These are phyloP conservation scores for Salix brachista DNA, from an alignment of 345 rosid species.

Conservation along the genomic window DNA sequence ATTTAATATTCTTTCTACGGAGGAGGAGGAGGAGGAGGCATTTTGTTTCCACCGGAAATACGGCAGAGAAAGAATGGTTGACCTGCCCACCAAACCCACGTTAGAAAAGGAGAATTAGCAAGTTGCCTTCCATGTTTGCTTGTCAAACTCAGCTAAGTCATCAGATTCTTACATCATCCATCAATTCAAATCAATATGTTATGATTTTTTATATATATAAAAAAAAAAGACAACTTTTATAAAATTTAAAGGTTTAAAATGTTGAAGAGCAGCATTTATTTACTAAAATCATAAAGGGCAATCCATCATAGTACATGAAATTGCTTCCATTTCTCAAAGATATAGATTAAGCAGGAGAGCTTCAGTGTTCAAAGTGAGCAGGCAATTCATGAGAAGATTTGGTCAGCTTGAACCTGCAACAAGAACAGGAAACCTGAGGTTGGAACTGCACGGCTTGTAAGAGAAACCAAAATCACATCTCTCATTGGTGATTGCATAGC, in stretches of 20 bases:
- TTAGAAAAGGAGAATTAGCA: neutral
- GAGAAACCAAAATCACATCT: neutral
- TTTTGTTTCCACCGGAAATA: too few relatives aligned
- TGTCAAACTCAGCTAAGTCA: too few relatives aligned
- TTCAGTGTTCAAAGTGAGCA: neutral
- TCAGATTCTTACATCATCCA: too few relatives aligned
- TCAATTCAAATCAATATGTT: too few relatives aligned
- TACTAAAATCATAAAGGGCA: too few relatives aligned
- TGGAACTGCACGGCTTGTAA: neutral
- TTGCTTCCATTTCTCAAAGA: neutral
- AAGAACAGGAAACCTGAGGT: neutral
- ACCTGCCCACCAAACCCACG: too few relatives aligned
- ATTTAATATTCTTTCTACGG: too few relatives aligned
- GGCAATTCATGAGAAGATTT: neutral
- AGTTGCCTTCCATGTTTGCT: neutral
- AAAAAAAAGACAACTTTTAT: too few relatives aligned
- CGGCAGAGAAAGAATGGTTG: too few relatives aligned
- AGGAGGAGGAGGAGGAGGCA: too few relatives aligned
- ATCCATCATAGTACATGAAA: neutral
- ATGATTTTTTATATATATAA: too few relatives aligned
- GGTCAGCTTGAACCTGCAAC: slow-evolving; percentile 17
- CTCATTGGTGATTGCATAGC: neutral
- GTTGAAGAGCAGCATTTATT: neutral
- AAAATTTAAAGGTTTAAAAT: too few relatives aligned
- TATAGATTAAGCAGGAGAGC: neutral